Evolutionary conservation across 495 filamentous ascomycete species (phyloP).

Genomic region (Aspergillus ellipticus): DNA sequence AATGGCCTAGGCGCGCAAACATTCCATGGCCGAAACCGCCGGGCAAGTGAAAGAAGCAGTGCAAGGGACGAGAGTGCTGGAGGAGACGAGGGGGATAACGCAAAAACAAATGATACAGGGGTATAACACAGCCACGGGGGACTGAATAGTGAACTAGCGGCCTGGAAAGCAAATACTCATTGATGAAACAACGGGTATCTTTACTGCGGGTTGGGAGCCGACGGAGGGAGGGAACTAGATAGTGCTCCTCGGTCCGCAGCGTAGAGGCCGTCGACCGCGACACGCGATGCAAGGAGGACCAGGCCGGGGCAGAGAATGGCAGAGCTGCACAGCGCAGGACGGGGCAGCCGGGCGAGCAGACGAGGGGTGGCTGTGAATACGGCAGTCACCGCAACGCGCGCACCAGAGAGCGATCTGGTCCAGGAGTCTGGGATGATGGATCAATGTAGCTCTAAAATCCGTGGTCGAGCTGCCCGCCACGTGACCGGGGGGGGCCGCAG

Average conservation of each 20-base stretch:
- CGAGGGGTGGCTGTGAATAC: constrained; percentile 5
- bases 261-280: constrained; percentile 1
- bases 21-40: constrained; percentile 21
- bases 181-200: background rate
- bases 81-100: background rate
- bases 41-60: background rate
- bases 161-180: background rate
- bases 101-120: background rate
- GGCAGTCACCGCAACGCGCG: constrained; percentile 12
- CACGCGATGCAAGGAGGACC: constrained; percentile 5
- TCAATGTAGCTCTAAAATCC: constrained; percentile 22
- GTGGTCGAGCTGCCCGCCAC: constrained; percentile 22
- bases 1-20: constrained; percentile 6
- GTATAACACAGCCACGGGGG: background rate
- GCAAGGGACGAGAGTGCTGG: background rate
- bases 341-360: background rate
- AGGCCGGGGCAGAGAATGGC: constrained; percentile 3
- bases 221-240: constrained; percentile 7
- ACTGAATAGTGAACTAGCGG: background rate
- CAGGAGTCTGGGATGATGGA: constrained; percentile 17
- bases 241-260: constrained; percentile 11
- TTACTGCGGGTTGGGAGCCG: background rate
- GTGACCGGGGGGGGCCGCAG: constrained; percentile 13
- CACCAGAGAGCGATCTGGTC: constrained; percentile 17
- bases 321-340: background rate